Evolutionary conservation across 257 asterid species (phyloP), one percentile per base, ranked within the genome.

Genomic region (Nicotiana obtusifolia): DNA sequence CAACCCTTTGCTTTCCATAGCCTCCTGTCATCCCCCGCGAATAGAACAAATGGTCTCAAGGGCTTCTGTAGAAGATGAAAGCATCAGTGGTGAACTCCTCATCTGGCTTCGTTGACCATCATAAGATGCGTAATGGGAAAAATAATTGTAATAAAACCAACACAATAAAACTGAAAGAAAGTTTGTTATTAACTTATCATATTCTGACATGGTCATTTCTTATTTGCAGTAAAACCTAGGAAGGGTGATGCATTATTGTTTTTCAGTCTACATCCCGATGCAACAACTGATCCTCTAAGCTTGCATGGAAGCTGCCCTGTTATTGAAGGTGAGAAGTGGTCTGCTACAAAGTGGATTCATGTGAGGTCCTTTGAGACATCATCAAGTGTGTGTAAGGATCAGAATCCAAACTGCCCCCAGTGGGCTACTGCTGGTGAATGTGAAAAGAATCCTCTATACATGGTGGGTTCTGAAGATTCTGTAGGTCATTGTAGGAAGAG

Each of bases 251-350:
- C 98, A 0, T 88, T 95, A 13, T 82, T 94, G 89, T 95, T 95
- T 86, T 95, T 94, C 96, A 94, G 97, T 83, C 97, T 95, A 52
- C 97, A 90, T 84, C 98, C 89, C 0, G 84, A 95, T 69, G 95
- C 93, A n/a, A 93, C 93, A 15, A 89, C 94, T 2, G 97, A 95
- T 80, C 81, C 88, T 5, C 19, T 83, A 15, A 94, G 98, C 94
- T 87, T 95, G 90, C 98, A 94, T 10, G 98, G 97, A 44, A 95
- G 98, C 86, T 95, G 99, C 66, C 99, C 98, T 0, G 97, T 95
- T 13, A 89, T 93, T 31, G 92, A 91, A 82, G 98, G 98, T 14
- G 98, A 95, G 88, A 92, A 95, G 83, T 94, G 99, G 98, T 92
- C 97, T 0, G 98, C 98, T 11, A 95, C 99, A 6, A 93, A 93